phyloP scores from a whole-genome alignment of 1,139 yeast genomes.

The Kodamaea anthophila region DNA sequence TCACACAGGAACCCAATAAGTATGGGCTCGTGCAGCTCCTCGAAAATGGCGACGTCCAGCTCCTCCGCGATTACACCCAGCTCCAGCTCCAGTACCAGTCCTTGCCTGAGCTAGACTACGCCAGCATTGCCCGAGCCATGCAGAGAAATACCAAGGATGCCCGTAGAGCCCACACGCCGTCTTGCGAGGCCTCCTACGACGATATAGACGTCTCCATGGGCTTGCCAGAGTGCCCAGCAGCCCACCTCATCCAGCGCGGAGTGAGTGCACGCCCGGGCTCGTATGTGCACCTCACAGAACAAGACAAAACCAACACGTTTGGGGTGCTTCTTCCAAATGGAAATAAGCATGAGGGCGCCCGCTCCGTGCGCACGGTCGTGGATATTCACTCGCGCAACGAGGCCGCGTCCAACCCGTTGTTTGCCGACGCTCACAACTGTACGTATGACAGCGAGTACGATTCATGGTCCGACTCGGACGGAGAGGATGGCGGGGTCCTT shows the following conservation, averaged over 20 bases:
- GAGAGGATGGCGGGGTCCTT: slow-evolving; percentile 4
- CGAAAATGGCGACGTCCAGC: slow-evolving; percentile 50
- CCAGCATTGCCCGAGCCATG: slow-evolving; percentile 22
- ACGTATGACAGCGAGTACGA: slow-evolving; percentile 7
- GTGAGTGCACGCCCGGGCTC: slow-evolving; percentile 41
- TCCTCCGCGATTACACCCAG: slow-evolving; percentile 49
- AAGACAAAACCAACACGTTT: slow-evolving; percentile 32
- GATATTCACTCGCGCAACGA: slow-evolving; percentile 18
- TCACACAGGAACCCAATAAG: slow-evolving; percentile 78
- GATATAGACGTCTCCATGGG: slow-evolving; percentile 47
- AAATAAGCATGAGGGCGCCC: slow-evolving; percentile 14
- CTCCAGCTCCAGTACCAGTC: slow-evolving; percentile 43
- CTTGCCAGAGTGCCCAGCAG: slow-evolving; percentile 44
- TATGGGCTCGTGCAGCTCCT: slow-evolving; percentile 74
- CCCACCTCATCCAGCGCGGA: slow-evolving; percentile 41
- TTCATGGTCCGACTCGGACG: slow-evolving; percentile 5
- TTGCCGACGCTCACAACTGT: slow-evolving; percentile 3
- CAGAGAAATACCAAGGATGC: slow-evolving; percentile 19
- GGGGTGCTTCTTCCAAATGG: slow-evolving; percentile 37
- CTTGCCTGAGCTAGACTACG: slow-evolving; percentile 20
- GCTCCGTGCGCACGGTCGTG: slow-evolving; percentile 16
- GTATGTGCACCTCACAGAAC: slow-evolving; percentile 36
- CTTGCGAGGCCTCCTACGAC: slow-evolving; percentile 41
- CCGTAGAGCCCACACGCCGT: slow-evolving; percentile 24
- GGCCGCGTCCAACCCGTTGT: slow-evolving; percentile 4